Evolutionary conservation across 2,329 filamentous ascomycete species (phyloP).

Genomic region (Phoma sp.): DNA sequence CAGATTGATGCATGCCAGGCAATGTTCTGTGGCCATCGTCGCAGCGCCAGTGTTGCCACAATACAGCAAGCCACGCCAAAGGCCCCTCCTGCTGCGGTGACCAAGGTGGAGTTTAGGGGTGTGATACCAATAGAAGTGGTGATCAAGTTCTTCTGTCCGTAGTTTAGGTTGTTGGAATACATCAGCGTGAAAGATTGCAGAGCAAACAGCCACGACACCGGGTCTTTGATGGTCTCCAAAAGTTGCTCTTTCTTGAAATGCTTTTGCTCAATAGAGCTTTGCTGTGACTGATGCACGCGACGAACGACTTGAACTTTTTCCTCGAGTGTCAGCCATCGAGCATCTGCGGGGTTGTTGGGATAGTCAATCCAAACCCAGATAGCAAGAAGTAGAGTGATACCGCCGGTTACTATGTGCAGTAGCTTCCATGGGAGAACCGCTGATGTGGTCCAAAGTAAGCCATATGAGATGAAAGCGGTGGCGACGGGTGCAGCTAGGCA

Average conservation of each 20-base stretch:
- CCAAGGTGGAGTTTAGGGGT: too few species aligned
- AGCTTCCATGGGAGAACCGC: too few species aligned
- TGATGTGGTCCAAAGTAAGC: not conserved
- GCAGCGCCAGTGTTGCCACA: too few species aligned
- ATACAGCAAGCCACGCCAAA: too few species aligned
- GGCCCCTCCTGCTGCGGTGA: too few species aligned
- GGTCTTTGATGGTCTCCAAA: not conserved
- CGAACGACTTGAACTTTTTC: constrained; percentile 1
- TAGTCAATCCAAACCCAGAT: not conserved
- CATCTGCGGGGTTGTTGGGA: not conserved
- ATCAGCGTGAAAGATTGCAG: not conserved
- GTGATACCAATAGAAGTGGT: too few species aligned
- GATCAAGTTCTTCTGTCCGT: not conserved
- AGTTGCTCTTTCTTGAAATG: constrained; percentile 1
- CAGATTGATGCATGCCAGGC: too few species aligned
- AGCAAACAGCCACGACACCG: not conserved
- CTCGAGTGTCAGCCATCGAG: not conserved
- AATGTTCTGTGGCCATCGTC: too few species aligned
- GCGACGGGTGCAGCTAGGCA: not conserved
- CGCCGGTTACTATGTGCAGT: too few species aligned
- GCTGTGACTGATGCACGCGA: not conserved
- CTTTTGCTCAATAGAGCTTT: constrained; percentile 6
- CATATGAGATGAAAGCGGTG: not conserved
- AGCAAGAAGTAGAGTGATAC: too few species aligned
- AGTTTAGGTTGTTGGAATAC: not conserved